Percentiles rank a stretch among this genome's conserved stretches.
phyloP scores from a whole-genome alignment of 805 yeast species.

The Wickerhamomyces xylosicus region DNA sequence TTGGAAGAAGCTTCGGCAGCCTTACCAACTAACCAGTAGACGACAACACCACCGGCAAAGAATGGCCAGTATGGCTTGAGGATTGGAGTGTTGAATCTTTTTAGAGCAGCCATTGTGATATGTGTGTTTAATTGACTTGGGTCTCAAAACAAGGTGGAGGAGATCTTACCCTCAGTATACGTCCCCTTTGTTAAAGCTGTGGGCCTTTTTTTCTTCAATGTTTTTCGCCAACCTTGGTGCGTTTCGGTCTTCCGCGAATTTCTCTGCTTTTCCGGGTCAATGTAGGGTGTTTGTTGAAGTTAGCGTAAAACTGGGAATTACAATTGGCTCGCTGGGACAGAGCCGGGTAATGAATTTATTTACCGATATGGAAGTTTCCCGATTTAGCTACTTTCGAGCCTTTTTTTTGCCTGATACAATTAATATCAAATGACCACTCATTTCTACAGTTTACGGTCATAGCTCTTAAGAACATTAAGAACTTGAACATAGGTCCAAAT shows the following conservation, averaged over 20 bases:
- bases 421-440: too few species aligned
- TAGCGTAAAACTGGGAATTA: background rate
- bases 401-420: too few species aligned
- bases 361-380: background rate
- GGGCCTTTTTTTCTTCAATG: background rate
- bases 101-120: conserved; percentile 24
- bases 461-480: too few species aligned
- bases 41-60: conserved; percentile 69
- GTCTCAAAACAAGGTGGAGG: too few species aligned
- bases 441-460: too few species aligned
- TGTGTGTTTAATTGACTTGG: too few species aligned
- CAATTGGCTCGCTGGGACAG: background rate
- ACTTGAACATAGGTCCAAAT: too few species aligned
- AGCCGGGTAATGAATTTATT: background rate
- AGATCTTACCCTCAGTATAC: background rate
- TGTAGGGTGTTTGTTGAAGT: too few species aligned
- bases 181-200: background rate
- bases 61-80: conserved; percentile 80
- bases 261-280: background rate
- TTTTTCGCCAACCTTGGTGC: background rate
- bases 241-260: background rate
- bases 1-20: conserved; percentile 58
- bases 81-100: conserved; percentile 34
- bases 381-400: background rate
- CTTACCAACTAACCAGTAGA: conserved; percentile 63